Evolutionary conservation across 2,329 filamentous ascomycete species (phyloP), one percentile per base, ranked within the genome.

Genomic region (Emericellopsis atlantica): DNA sequence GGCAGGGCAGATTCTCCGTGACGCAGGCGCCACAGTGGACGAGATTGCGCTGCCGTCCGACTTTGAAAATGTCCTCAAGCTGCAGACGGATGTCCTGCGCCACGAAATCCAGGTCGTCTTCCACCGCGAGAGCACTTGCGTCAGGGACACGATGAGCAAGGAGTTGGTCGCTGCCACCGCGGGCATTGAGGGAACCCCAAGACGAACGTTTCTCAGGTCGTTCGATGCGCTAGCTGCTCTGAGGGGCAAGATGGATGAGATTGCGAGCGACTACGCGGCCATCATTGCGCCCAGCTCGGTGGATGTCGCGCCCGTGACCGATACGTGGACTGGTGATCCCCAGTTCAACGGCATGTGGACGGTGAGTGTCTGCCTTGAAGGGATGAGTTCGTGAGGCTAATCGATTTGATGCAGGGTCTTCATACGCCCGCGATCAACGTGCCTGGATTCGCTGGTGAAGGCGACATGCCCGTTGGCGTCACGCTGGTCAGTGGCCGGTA

Each of bases 351-450:
- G 52, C 12, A 64, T 67, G 1, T 74, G 71, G 72, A 74, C 72
- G 21, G 70, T 74, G 43, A 54, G 66, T 29, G 8, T 29, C 3
- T 12, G 3, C 3, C 4, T 29, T 12, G 9, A 4, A 7, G 26
- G 4, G 8, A 29, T 6, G 12, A 7, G 4, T 9, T 9, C 6
- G 12, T 29, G 26, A 29, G 4, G 12, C 26, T 29, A 7, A 29
- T 12, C 9, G 12, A 12, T 16, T 4, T 5, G 34, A 18, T 10
- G 3, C 12, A 65, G 60, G 61, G 60, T 10, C 55, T 82, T 12
- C 78, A 83, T 45, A 70, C 66, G 1, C 79, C 79, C 0, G 73
- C 76, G 0, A 55, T 81, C n/a, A 81, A 82, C 44, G 54, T 83
- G 0, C 76, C 77, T 0, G 78, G 76, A 0, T 81, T 83, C 47